Base-by-base conservation (phyloP, 495 filamentous ascomycete species). In the Penicillium coprophilum region DNA sequence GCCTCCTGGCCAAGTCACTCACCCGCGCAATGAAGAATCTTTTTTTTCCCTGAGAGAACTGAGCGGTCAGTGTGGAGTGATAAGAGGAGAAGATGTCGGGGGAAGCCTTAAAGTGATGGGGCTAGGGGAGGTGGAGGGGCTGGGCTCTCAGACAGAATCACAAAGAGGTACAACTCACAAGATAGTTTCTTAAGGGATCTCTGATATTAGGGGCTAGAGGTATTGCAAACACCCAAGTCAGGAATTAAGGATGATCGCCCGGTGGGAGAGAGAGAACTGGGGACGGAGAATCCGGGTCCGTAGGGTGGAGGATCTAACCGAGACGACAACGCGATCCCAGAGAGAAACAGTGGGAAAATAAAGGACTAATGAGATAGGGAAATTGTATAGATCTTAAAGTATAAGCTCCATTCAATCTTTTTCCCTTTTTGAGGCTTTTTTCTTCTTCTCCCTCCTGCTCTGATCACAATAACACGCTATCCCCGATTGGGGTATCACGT, bases 61-160 rank as follows among this genome's bases (percentile, higher is more conserved):
- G 34, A 17, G 34, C n/a, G 13, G 56, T 61, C 54, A 55, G 53
- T 53, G 45, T 59, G 53, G 30, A 46, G 57, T 36, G 56, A 59
- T 62, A 54, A 60, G 57, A 59, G 50, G 55, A 58, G 46, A 54
- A 55, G 58, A 56, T 59, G 57, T 48, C 28, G 57, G 56, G 48
- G 20, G 34, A 49, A 61, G 53, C 36, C 17, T 52, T 53, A 47
- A 47, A 31, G 53, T 48, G 31, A 57, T 28, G 53, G 60, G 58
- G 53, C 44, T 62, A 60, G 62, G 64, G 68, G 63, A 46, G 44
- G 68, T 72, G 70, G 70, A 71, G 68, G 68, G 70, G 68, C 68
- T 71, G 69, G 68, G 69, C 50, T 52, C 47, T 60, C 48, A 10
- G 38, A 31, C 23, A 20, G 49, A 57, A 47, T 46, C 15, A 17